phyloP scores from a whole-genome alignment of 306 rosid genomes.

The Prunus mira region DNA sequence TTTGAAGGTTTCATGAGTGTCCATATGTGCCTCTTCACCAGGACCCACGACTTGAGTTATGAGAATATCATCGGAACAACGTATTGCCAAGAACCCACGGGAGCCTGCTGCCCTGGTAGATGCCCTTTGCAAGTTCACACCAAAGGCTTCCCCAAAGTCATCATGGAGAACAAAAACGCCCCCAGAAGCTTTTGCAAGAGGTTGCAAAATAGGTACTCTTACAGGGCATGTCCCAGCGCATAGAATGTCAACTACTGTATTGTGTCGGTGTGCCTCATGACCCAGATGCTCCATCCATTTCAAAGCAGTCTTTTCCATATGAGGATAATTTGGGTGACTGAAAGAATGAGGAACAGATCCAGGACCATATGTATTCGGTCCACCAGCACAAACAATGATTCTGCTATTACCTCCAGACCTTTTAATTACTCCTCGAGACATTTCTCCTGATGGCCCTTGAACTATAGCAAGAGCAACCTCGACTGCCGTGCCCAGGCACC shows the following conservation, averaged over 20 bases:
- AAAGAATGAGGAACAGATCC: slow-evolving; percentile 95
- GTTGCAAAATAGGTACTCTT: slow-evolving; percentile 91
- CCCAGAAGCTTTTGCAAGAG: slow-evolving; percentile 94
- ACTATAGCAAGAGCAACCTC: slow-evolving; percentile 93
- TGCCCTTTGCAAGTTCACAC: slow-evolving; percentile 96
- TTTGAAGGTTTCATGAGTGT: slow-evolving; percentile 74
- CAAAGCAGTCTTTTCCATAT: slow-evolving; percentile 87
- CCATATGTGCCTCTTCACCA: slow-evolving; percentile 88
- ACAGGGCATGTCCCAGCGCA: slow-evolving; percentile 99
- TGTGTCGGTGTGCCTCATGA: slow-evolving; percentile 72
- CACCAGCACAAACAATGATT: slow-evolving; percentile 92
- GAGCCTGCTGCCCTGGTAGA: slow-evolving; percentile 90
- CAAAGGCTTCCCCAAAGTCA: slow-evolving; percentile 99
- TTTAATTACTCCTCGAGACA: slow-evolving; percentile 83
- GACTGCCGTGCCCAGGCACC: slow-evolving; percentile 94
- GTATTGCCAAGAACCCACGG: slow-evolving; percentile 81
- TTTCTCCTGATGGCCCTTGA: slow-evolving; percentile 94
- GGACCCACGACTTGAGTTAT: slow-evolving; percentile 91
- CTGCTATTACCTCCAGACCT: slow-evolving; percentile 89
- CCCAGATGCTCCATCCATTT: slow-evolving; percentile 96
- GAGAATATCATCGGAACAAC: slow-evolving; percentile 75
- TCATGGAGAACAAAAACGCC: slow-evolving; percentile 96
- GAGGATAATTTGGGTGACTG: slow-evolving; percentile 87
- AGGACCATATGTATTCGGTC: slow-evolving; percentile 92
- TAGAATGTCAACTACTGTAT: slow-evolving; percentile 76